A percentile compares a stretch with the other conserved stretches of the same genome.
These are phyloP conservation scores for Backusella liffmaniae DNA, from an alignment of 192 early-diverging fungal species.

Conservation along the genomic window DNA sequence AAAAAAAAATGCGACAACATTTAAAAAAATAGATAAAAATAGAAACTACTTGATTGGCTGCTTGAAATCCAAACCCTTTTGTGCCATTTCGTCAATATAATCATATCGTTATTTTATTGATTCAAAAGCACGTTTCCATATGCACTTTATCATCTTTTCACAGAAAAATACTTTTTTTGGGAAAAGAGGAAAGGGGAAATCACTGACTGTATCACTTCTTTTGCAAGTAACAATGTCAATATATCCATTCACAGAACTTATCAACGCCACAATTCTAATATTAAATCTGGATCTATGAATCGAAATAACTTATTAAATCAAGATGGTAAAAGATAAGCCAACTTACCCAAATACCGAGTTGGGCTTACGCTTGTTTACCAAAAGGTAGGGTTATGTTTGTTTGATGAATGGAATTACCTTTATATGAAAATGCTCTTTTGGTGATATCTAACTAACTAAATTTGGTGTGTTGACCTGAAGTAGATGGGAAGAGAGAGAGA, in stretches of 20 bases:
- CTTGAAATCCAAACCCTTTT: not conserved
- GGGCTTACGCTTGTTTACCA: no score
- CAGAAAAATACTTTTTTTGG: no score
- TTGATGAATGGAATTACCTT: no score
- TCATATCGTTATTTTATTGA: no score
- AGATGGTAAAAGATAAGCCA: no score
- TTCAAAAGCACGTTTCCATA: no score
- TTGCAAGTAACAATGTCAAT: not conserved
- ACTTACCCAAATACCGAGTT: no score
- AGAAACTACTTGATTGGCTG: not conserved
- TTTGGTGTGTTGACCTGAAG: not conserved
- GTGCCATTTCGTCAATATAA: not conserved
- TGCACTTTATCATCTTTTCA: no score
- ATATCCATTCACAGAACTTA: not conserved
- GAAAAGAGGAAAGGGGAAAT: not conserved
- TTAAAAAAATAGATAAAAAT: not conserved
- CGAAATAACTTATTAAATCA: no score
- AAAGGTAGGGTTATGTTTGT: no score
- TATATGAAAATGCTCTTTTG: not conserved
- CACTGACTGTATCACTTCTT: not conserved
- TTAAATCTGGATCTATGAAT: no score
- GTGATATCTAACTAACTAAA: not conserved
- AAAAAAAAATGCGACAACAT: not conserved
- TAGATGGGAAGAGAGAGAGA: not conserved
- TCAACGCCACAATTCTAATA: not conserved